Evolutionary conservation across 495 filamentous ascomycete genomes (phyloP), one percentile per base, ranked within the genome.

Genomic region (Neurospora sp.): DNA sequence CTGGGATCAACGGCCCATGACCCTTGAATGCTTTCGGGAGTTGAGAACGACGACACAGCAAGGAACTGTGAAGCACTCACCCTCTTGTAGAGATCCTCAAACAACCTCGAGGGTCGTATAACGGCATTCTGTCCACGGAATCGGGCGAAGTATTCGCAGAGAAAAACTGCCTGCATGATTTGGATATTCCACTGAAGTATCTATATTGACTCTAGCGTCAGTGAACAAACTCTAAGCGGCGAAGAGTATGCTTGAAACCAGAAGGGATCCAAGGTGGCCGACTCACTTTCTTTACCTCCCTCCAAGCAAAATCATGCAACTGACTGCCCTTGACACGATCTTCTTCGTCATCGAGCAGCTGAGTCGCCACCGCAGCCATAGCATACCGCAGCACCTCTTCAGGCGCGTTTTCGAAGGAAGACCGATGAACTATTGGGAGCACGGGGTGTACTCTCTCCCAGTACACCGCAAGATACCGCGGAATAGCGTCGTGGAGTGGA

Each of bases 131-230:
- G 81, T 74, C 86, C 86, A 65, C 86, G 82, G 77, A 88, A 88
- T 68, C 83, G 82, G 48, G 82, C 80, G 73, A 87, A 88, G 73
- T 85, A 80, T 74, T 88, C 87, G 76, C 84, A 87, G 22, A 88
- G 80, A 48, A 88, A 80, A 73, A 88, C 86, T 44, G 85, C 80
- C 79, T 88, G 86, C 86, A 87, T 87, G 73, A 82, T 80, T 70
- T 83, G 79, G 40, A 86, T 77, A 78, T 76, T 82, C 84, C 85
- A 86, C 70, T 81, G 79, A 16, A 80, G 75, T 41, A 78, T 75
- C 82, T 85, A 70, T 70, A 70, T 72, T 37, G 44, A 40, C 39
- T 37, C 53, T 53, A 31, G 12, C 39, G 39, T 31, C 69, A 46
- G 42, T 37, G 35, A 20, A 44, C 31, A 42, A 61, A 11, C 18